phyloP scores from a whole-genome alignment of 2,329 filamentous ascomycete genomes.

The Hypocreales sp. region DNA sequence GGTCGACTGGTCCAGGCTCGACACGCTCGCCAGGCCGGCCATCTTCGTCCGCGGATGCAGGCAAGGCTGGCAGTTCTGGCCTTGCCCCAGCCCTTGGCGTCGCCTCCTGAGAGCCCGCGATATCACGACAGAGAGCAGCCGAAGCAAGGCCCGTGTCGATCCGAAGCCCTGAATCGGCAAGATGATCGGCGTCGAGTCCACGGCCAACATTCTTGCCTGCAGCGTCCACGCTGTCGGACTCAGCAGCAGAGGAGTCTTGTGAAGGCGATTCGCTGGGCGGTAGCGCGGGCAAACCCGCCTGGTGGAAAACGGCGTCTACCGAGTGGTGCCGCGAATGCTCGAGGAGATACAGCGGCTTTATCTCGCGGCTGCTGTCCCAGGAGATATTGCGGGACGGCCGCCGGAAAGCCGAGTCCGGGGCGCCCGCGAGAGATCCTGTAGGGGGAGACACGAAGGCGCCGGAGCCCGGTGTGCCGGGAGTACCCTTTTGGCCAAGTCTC shows the following conservation, averaged over 20 bases:
- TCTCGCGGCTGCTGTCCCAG: conserved; percentile 51
- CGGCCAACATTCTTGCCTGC: conserved; percentile 13
- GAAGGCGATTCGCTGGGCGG: conserved; percentile 25
- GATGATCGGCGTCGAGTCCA: conserved; percentile 6
- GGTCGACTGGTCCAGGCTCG: conserved; percentile 22
- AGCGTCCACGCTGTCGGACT: conserved; percentile 11
- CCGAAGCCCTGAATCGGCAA: conserved; percentile 14
- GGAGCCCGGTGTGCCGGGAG: conserved; percentile 23
- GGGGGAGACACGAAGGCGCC: conserved; percentile 23
- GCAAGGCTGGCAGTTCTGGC: conserved; percentile 12
- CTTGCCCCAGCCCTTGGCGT: conserved; percentile 48
- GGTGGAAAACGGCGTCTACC: conserved; percentile 14
- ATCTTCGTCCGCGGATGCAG: conserved; percentile 5
- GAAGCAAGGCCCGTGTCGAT: conserved; percentile 23
- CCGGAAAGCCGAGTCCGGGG: conserved; percentile 19
- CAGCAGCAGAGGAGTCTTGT: conserved; percentile 17
- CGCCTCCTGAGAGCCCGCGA: conserved; percentile 46
- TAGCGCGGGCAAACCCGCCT: conserved; percentile 30
- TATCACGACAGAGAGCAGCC: conserved; percentile 21
- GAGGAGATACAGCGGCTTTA: conserved; percentile 70
- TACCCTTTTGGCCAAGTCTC: conserved; percentile 30
- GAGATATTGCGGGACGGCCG: conserved; percentile 36
- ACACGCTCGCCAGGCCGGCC: conserved; percentile 9
- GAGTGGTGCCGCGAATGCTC: conserved; percentile 38
- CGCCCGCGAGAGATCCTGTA: conserved; percentile 14